Conservation (phyloP, 768 basidiomycete genomes). For the Ramaria sp. region DNA sequence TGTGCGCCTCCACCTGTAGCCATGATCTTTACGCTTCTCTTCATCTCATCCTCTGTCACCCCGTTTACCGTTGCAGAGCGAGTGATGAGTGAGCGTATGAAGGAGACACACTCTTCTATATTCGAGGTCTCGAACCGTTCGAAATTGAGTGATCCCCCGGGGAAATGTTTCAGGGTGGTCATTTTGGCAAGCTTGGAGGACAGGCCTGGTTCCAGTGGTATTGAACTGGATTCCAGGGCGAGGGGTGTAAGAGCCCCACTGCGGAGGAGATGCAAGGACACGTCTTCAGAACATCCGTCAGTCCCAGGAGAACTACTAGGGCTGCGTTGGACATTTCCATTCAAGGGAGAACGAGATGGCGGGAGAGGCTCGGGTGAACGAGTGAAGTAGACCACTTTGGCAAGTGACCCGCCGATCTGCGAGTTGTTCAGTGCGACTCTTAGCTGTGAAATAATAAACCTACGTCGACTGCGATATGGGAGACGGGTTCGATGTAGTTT, state of each 20-base stretch:
- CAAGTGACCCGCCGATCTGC: slow-evolving; percentile 93
- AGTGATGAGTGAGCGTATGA: slow-evolving; percentile 79
- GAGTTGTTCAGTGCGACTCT: not conserved
- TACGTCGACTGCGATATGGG: slow-evolving; percentile 95
- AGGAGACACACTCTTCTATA: slow-evolving; percentile 73
- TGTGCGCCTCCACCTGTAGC: slow-evolving; percentile 97
- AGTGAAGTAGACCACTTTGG: slow-evolving; percentile 98
- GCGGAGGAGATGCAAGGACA: slow-evolving; percentile 5
- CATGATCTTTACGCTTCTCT: slow-evolving; percentile 88
- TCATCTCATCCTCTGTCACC: slow-evolving; percentile 86
- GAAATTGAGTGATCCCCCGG: slow-evolving; percentile 95
- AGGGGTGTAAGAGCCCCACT: slow-evolving; percentile 79
- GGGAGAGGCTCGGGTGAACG: slow-evolving; percentile 81
- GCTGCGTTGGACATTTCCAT: slow-evolving; percentile 34
- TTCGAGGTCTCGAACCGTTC: slow-evolving; percentile 92
- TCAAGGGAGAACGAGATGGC: slow-evolving; percentile 59
- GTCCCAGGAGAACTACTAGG: slow-evolving; percentile 25
- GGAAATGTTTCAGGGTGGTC: slow-evolving; percentile 73
- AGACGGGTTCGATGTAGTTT: slow-evolving; percentile 94
- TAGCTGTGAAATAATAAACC: slow-evolving; percentile 25
- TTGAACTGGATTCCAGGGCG: slow-evolving; percentile 46
- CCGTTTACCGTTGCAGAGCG: slow-evolving; percentile 78
- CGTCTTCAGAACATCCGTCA: slow-evolving; percentile 21
- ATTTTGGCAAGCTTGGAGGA: slow-evolving; percentile 55
- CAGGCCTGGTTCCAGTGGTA: slow-evolving; percentile 28